Base-by-base conservation (phyloP, 768 basidiomycete genomes). In the Serendipita indica region DNA sequence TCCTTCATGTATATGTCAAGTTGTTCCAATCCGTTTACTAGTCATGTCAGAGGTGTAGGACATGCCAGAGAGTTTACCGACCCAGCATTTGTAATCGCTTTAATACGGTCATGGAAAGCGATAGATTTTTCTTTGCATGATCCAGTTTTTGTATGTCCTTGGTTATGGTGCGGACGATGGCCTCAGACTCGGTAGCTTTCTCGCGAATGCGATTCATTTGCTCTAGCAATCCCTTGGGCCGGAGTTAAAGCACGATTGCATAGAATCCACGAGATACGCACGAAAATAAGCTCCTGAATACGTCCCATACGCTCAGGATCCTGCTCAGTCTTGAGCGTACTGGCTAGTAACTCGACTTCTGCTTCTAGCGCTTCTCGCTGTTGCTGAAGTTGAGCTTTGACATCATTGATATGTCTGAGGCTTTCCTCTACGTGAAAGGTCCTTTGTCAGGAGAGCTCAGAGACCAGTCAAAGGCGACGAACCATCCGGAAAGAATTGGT, bases 181-280 rank as follows among this genome's bases (percentile, higher is more conserved):
- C 91, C 65, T 98, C 96, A 2, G 90, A 92, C 68, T 99, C 96
- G 0, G 90, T 88, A 0, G 94, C 92, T 67, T 97, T 97, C 71
- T 97, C 92, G 41, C 91, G 80, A 63, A 98, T 96, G 59, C 86
- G 85, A 34, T 86, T 92, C 82, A 97, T 94, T 72, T 98, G 94
- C 27, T 86, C 83, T 49, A 98, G 77, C 14, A 98, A 76, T 66
- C 96, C 92, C 93, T 97, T 66, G 10, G 43, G 39, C 59, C n/a
- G n/a, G n/a, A 3, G 22, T 30, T 46, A 27, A 54, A 58, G 37
- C 52, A 13, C 33, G 27, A 58, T 59, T 66, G 37, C 62, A 18
- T 49, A 22, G 18, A 12, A 37, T 2, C 33, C 7, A 33, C 52
- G 10, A 3, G 35, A 27, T 12, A 67, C 80, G 60, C 63, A 97